Base-by-base conservation (phyloP, 805 yeast genomes). In the Saturnispora dispora region DNA sequence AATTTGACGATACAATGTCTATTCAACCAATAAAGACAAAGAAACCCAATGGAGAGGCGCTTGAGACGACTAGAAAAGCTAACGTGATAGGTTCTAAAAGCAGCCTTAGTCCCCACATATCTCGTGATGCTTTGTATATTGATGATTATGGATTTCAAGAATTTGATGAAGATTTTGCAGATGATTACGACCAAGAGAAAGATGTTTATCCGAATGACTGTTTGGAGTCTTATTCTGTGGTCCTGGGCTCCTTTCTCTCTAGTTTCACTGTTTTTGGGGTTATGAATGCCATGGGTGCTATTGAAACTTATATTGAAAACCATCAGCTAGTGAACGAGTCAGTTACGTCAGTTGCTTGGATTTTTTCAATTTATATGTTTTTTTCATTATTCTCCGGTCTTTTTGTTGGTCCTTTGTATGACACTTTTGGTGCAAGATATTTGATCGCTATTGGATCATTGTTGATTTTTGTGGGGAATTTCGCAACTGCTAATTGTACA, bases 341-440 rank as follows among this genome's bases (percentile, higher is more conserved):
- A 4, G 70, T 79, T 3, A 72, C 83, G 1, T 65, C 77, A 1
- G 72, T 81, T 8, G 76, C 85, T 2, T 83, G 88, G 88, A 75
- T 83, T 36, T 83, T 83, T 57, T 81, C 88, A 1, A 62, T 82
- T 36, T 77, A 72, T 59, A 65, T 76, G 52, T 76, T 80, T 41
- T 62, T 81, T n/a, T 69, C 77, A 2, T 77, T 76, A 56, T 61
- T 69, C 23, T 58, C 67, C 6, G 73, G 73, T 2, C 54, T 72
- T 11, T 45, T 63, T 15, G 58, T 61, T 7, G 66, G 83, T 20
- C 76, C 80, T 3, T 63, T 79, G 28, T 85, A 83, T 61, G 90
- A 85, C 61, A 66, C 77, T 51, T 74, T 74, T 51, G 90, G 90
- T 3, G 70, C 81, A 3, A 62, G 64, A 25, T 60, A 58, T 17